A percentile compares a stretch with the other conserved stretches of the same genome.
Conservation (phyloP, 2,329 filamentous ascomycete species). For the Fusarium dlaminii region DNA sequence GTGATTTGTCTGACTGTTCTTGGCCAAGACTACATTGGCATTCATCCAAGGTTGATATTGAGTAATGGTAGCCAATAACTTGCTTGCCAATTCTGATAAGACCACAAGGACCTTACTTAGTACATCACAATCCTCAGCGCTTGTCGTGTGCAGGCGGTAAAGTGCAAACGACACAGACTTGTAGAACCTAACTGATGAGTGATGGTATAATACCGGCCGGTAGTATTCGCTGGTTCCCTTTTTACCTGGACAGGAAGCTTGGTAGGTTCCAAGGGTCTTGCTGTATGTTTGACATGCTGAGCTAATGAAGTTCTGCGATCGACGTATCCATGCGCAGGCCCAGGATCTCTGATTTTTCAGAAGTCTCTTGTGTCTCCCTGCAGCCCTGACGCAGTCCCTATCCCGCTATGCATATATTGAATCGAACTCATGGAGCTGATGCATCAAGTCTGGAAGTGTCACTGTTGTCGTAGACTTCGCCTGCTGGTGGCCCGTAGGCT, state of each 20-base stretch:
- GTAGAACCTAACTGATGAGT: background rate
- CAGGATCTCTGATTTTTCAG: slow-evolving; percentile 13
- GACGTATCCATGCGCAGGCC: slow-evolving; percentile 34
- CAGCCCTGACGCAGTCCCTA: background rate
- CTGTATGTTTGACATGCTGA: slow-evolving; percentile 38
- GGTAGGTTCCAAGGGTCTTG: slow-evolving; percentile 27
- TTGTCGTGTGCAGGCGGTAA: background rate
- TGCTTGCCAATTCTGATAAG: background rate
- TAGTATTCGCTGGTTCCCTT: background rate
- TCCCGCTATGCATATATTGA: background rate
- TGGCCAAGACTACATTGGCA: background rate
- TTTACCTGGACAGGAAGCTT: slow-evolving; percentile 40
- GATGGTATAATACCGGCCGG: background rate
- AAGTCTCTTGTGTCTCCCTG: background rate
- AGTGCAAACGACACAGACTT: background rate
- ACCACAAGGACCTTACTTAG: background rate
- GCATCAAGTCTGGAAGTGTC: background rate
- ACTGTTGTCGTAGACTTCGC: background rate
- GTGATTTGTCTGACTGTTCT: background rate
- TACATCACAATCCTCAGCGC: background rate
- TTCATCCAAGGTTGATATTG: background rate
- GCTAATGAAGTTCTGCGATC: slow-evolving; percentile 37
- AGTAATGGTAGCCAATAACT: background rate
- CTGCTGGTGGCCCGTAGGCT: background rate
- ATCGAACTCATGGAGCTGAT: background rate